Base-by-base conservation (phyloP, 1,284 basidiomycete genomes). In the Tilletia indica region DNA sequence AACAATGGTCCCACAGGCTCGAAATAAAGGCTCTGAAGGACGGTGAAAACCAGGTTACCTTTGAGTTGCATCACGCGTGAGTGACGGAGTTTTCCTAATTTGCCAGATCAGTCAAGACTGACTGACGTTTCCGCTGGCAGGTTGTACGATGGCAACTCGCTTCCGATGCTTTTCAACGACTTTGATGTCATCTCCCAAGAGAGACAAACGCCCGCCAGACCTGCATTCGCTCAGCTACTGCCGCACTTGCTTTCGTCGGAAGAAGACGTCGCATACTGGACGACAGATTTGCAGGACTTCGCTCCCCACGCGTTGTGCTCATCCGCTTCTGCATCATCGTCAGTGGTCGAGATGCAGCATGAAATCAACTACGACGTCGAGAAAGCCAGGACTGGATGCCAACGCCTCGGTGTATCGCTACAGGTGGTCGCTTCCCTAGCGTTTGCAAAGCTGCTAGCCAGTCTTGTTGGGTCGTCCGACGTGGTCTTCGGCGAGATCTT, bases 401-500 rank as follows among this genome's bases (percentile, higher is more conserved):
- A 71, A 2, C 12, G 54, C 3, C 47, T 75, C 2, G 77, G 79
- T 31, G 76, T 80, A 0, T 76, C 80, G 25, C 72, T 75, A 14
- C 78, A 80, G 56, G 73, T 77, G 36, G 71, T 79, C n/a, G 78
- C 76, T 67, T 77, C 77, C 54, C 73, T 81, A 36, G 76, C 80
- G 0, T 81, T 76, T 38, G 79, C 77, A 12, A 78, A 76, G 70
- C 70, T 81, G 56, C 68, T 82, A 11, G 76, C 78, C 8, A 31
- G 75, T 25, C 73, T 76, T 49, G 76, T 72, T 12, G 66, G 58
- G 3, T 68, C 72, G 0, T 58, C 74, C 2, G 77, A 82, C 61
- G 75, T 83, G 2, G 78, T 80, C 70, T 79, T 83, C 69, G 82
- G 80, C 0, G 79, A 82, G 72, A 74, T 83, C 8, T 73, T 82